Conservation (phyloP, 2,329 filamentous ascomycete species). For the Fusarium sp. region DNA sequence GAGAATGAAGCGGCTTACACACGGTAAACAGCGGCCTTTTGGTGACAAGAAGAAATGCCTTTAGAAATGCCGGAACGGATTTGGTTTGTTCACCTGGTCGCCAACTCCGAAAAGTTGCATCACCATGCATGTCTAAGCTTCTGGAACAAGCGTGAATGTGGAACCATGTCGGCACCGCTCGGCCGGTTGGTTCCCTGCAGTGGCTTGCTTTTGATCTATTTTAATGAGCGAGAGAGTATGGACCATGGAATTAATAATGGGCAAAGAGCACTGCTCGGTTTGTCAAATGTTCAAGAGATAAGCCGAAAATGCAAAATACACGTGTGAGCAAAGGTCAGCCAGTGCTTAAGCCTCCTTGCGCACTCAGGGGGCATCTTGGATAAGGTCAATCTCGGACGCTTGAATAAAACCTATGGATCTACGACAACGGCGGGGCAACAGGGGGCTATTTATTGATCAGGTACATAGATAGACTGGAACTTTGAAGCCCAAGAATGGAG, state of each 20-base stretch:
- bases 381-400: conserved; percentile 14
- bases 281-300: background rate
- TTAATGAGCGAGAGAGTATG: background rate
- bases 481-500: conserved; percentile 38
- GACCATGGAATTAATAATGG: background rate
- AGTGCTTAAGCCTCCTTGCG: background rate
- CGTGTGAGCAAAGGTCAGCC: background rate
- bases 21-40: conserved; percentile 31
- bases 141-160: conserved; percentile 13
- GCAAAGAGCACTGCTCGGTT: background rate
- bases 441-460: conserved; percentile 2
- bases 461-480: conserved; percentile 4
- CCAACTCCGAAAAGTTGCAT: conserved; percentile 38
- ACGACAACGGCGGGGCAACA: conserved; percentile 16
- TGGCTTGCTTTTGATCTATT: conserved; percentile 5
- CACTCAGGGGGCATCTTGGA: conserved; percentile 9
- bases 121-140: conserved; percentile 36
- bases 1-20: conserved; percentile 19
- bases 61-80: background rate
- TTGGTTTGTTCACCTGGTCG: conserved; percentile 14
- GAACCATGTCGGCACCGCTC: conserved; percentile 26
- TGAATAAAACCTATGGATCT: conserved; percentile 15
- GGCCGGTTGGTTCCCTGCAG: conserved; percentile 25
- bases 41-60: background rate
- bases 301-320: background rate